Conservation (phyloP, 108 stramenopile species). For the Fragilariopsis cylindrus region DNA sequence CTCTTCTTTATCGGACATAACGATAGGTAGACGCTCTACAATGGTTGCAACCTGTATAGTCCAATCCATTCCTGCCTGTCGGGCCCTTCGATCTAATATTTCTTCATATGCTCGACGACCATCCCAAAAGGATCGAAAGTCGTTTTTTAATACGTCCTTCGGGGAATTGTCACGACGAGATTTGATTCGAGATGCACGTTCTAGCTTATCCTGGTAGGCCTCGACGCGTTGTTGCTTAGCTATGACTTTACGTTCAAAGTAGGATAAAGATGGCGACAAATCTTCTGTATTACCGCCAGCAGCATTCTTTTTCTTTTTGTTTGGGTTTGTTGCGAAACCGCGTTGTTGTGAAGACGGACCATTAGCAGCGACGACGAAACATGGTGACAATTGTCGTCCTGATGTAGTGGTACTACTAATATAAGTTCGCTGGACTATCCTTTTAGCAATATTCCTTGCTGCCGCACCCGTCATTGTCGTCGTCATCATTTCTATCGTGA, state of each 20-base stretch:
- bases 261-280: neutral
- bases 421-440: no score
- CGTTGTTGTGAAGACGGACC: constrained; percentile 1
- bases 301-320: constrained; percentile 6
- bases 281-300: neutral
- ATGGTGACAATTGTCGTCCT: constrained; percentile 3
- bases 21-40: constrained; percentile 71
- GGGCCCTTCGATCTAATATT: constrained; percentile 58
- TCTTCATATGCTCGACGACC: constrained; percentile 50
- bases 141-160: constrained; percentile 39
- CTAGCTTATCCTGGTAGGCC: constrained; percentile 39
- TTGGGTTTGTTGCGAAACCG: constrained; percentile 5
- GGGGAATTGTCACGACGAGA: constrained; percentile 54
- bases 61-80: constrained; percentile 72
- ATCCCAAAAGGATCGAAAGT: constrained; percentile 71
- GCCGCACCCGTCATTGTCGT: neutral
- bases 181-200: constrained; percentile 43
- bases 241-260: constrained; percentile 49
- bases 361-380: neutral
- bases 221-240: constrained; percentile 60
- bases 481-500: neutral
- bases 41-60: constrained; percentile 70
- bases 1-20: constrained; percentile 59
- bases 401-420: no score
- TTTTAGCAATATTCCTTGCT: neutral